Evolutionary conservation across 345 rosid species (phyloP).

Genomic region (Euphorbia peplus): DNA sequence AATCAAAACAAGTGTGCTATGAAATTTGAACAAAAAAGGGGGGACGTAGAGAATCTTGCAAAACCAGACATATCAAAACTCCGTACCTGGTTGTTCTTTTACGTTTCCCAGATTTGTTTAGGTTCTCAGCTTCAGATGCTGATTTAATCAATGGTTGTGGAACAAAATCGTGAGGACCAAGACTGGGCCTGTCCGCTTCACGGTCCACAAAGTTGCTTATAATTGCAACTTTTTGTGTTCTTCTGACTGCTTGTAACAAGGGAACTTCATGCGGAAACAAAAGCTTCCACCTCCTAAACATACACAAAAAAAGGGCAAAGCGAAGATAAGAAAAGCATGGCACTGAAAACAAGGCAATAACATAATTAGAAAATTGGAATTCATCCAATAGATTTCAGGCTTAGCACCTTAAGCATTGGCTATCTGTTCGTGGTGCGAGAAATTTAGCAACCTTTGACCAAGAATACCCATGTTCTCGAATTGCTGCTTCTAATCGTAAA

Average conservation of each 20-base stretch:
- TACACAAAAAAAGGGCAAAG: not conserved
- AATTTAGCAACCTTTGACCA: slow-evolving; percentile 78
- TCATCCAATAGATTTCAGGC: not conserved
- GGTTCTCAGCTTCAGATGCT: slow-evolving; percentile 30
- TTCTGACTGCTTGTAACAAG: slow-evolving; percentile 55
- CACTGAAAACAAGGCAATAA: not conserved
- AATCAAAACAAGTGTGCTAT: slow-evolving; percentile 6
- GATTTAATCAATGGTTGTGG: slow-evolving; percentile 29
- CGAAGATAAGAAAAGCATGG: not conserved
- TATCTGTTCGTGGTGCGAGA: slow-evolving; percentile 74
- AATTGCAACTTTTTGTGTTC: slow-evolving; percentile 42
- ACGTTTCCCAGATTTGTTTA: slow-evolving; percentile 28
- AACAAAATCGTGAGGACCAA: slow-evolving; percentile 52
- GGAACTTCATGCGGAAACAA: slow-evolving; percentile 65
- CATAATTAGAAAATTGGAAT: not conserved
- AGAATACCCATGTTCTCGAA: slow-evolving; percentile 53
- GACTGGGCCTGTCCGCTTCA: slow-evolving; percentile 74
- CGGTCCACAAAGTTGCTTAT: slow-evolving; percentile 85
- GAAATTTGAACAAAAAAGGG: not conserved
- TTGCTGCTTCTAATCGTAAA: slow-evolving; percentile 53
- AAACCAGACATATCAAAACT: not conserved
- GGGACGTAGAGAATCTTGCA: not conserved
- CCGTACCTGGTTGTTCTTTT: slow-evolving; percentile 52
- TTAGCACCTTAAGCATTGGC: slow-evolving; percentile 67
- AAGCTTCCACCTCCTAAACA: slow-evolving; percentile 73